Percentiles rank a stretch among this genome's conserved stretches.
Evolutionary conservation across 768 basidiomycete genomes (phyloP).

Genomic region (Artomyces pyxidatus): DNA sequence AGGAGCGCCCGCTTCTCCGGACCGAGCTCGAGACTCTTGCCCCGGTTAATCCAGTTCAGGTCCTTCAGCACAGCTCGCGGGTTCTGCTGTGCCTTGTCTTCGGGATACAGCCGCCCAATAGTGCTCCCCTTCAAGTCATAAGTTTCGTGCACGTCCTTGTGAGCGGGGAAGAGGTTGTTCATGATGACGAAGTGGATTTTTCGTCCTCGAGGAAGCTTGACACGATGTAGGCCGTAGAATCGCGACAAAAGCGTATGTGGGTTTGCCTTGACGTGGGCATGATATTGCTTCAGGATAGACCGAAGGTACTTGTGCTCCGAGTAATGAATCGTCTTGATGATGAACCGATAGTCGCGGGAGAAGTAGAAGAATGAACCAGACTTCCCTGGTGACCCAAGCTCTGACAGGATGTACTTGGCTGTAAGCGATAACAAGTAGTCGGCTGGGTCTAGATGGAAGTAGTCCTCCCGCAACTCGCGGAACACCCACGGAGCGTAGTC

Average conservation of each 20-base stretch:
- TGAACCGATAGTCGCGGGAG: conserved; percentile 96
- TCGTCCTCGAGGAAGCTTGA: conserved; percentile 85
- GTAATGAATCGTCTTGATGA: conserved; percentile 98
- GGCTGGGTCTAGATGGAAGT: conserved; percentile 92
- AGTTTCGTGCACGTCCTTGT: conserved; percentile 95
- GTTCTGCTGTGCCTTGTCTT: conserved; percentile 70
- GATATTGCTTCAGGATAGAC: conserved; percentile 73
- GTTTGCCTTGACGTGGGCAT: conserved; percentile 78
- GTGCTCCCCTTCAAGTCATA: conserved; percentile 96
- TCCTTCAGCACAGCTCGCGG: conserved; percentile 91
- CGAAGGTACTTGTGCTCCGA: conserved; percentile 92
- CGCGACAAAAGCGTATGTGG: conserved; percentile 90
- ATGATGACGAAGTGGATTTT: conserved; percentile 99
- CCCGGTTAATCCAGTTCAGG: conserved; percentile 88
- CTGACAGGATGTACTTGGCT: conserved; percentile 94
- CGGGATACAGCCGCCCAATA: conserved; percentile 79
- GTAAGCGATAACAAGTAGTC: conserved; percentile 97
- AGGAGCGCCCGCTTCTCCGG: conserved; percentile 91
- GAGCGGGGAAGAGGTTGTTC: conserved; percentile 98
- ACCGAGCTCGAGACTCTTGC: conserved; percentile 76
- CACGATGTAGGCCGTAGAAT: conserved; percentile 96
- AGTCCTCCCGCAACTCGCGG: conserved; percentile 87
- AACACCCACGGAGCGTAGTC: conserved; percentile 99
- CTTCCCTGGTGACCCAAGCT: conserved; percentile 96
- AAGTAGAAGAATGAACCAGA: conserved; percentile 99